These are phyloP conservation scores for Cornus florida DNA, from an alignment of 148 eudicot genomes.

Conservation along the genomic window DNA sequence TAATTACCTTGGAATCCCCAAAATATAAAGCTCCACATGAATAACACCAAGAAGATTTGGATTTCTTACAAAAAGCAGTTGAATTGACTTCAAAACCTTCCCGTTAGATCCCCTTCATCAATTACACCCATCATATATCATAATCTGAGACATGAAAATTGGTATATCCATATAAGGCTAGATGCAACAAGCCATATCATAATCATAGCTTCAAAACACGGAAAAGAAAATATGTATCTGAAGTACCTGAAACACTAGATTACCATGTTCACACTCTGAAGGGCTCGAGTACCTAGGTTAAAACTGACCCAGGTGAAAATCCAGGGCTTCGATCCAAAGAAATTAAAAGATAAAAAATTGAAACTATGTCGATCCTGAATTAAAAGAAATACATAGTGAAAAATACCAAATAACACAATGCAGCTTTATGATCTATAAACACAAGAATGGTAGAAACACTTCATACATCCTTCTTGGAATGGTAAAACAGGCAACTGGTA, in stretches of 20 bases:
- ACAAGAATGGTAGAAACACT: constrained; percentile 13
- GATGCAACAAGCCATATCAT: constrained; percentile 1
- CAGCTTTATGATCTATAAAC: constrained; percentile 5
- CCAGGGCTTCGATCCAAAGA: constrained; percentile 7
- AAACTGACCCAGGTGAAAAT: constrained; percentile 13
- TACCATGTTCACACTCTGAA: constrained; percentile 4
- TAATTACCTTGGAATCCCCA: constrained; percentile 2
- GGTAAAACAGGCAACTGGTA: constrained; percentile 1
- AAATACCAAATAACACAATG: background rate
- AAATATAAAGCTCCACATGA: background rate
- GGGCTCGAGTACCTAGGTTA: constrained; percentile 8
- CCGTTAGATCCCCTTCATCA: background rate
- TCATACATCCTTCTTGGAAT: constrained; percentile 9
- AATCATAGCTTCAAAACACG: background rate
- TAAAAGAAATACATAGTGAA: constrained; percentile 3
- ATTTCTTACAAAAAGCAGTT: background rate
- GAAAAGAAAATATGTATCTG: background rate
- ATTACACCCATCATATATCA: constrained; percentile 1
- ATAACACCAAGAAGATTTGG: background rate
- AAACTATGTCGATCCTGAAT: background rate
- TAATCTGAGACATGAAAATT: constrained; percentile 2
- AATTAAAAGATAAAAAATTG: background rate
- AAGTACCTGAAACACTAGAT: constrained; percentile 11
- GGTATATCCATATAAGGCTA: background rate
- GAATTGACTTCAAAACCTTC: background rate